phyloP scores from a whole-genome alignment of 2,329 filamentous ascomycete species.

The Cladosporium sphaerospermum region DNA sequence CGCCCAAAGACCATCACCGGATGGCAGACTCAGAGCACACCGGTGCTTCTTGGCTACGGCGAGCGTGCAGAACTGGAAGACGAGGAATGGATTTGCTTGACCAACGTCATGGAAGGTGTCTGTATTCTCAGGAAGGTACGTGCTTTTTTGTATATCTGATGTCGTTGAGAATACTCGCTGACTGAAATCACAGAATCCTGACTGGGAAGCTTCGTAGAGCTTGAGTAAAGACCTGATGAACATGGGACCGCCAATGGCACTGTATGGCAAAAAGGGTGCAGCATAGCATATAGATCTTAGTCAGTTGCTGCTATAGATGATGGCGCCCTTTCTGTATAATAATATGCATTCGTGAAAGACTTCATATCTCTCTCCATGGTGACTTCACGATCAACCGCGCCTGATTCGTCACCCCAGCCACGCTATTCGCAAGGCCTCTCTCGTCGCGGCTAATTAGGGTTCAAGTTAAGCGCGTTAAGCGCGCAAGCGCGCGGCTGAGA shows the following conservation, averaged over 20 bases:
- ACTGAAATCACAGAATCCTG: conserved; percentile 24
- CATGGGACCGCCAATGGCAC: background rate
- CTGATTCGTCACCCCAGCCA: too few relatives aligned
- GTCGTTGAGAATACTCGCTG: background rate
- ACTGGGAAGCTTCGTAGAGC: conserved; percentile 22
- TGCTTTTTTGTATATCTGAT: conserved; percentile 1
- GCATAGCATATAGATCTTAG: conserved; percentile 4
- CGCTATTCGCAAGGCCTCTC: background rate
- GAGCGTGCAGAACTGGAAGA: conserved; percentile 96
- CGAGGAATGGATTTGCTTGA: conserved; percentile 91
- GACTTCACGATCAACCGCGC: too few relatives aligned
- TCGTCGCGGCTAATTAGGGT: too few relatives aligned
- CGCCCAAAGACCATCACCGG: conserved; percentile 98
- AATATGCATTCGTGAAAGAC: background rate
- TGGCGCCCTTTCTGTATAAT: background rate
- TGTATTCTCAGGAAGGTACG: conserved; percentile 95
- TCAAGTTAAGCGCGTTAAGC: too few relatives aligned
- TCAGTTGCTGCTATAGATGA: background rate
- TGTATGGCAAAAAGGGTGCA: background rate
- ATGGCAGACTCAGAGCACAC: conserved; percentile 99
- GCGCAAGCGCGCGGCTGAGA: too few relatives aligned
- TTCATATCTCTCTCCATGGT: too few relatives aligned
- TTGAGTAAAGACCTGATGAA: background rate
- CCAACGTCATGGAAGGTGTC: conserved; percentile 84
- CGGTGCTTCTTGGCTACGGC: conserved; percentile 86